These are phyloP conservation scores for Cytospora piceicola DNA, from an alignment of 2,329 filamentous ascomycete species.

Conservation along the genomic window DNA sequence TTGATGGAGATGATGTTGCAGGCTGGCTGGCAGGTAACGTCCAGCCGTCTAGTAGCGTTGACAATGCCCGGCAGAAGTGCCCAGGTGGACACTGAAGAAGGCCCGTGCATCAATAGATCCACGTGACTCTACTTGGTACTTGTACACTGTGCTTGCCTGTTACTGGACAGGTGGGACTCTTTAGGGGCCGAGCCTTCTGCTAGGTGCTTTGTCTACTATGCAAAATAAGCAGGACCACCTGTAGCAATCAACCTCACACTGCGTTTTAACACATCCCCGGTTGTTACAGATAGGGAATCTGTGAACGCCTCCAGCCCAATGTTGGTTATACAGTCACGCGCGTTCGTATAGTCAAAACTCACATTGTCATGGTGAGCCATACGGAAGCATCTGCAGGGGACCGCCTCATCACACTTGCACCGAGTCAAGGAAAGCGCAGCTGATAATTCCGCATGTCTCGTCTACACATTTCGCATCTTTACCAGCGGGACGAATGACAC, in stretches of 20 bases:
- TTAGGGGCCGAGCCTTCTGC: neutral
- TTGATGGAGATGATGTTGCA: constrained; percentile 29
- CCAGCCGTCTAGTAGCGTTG: constrained; percentile 30
- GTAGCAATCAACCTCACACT: neutral
- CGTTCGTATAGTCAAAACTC: neutral
- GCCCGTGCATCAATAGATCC: neutral
- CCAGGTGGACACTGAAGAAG: neutral
- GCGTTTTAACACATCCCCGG: neutral
- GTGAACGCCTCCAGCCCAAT: neutral
- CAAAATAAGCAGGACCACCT: neutral
- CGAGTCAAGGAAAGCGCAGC: constrained; percentile 18
- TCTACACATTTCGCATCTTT: constrained; percentile 2
- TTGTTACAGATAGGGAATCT: neutral
- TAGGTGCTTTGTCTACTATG: too few species aligned
- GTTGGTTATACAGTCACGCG: neutral
- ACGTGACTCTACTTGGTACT: neutral
- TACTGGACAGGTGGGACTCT: neutral
- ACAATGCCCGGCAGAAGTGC: neutral
- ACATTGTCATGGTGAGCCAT: neutral
- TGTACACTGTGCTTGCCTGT: neutral
- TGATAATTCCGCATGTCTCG: constrained; percentile 21
- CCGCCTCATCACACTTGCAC: constrained; percentile 1
- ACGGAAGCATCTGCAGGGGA: neutral
- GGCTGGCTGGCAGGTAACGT: constrained; percentile 25
- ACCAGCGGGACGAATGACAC: constrained; percentile 13